Evolutionary conservation across 257 asterid genomes (phyloP).

Genomic region (Nemophila menziesii): DNA sequence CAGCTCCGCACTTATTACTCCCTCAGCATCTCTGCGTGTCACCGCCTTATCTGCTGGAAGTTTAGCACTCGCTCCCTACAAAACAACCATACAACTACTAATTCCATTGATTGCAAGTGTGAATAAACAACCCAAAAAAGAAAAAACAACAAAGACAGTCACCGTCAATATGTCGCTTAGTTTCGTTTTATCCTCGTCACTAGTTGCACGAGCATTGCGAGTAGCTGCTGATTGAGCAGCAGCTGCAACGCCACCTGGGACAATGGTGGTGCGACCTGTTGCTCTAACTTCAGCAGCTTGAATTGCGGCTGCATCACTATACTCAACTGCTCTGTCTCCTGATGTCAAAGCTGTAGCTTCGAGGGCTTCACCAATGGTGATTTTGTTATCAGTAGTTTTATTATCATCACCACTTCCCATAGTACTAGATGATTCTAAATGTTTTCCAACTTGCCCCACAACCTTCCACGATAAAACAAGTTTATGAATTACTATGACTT

Average conservation of each 20-base stretch:
- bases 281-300: slow-evolving; percentile 10
- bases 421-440: background rate
- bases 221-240: slow-evolving; percentile 98
- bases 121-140: background rate
- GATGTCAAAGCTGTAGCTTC: slow-evolving; percentile 3
- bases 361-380: slow-evolving; percentile 8
- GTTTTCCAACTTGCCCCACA: background rate
- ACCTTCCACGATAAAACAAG: background rate
- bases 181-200: slow-evolving; percentile 82
- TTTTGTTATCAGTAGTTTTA: background rate
- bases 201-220: slow-evolving; percentile 59
- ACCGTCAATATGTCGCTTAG: slow-evolving; percentile 64
- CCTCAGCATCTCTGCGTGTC: slow-evolving; percentile 87
- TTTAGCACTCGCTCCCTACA: slow-evolving; percentile 69
- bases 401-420: background rate
- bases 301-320: slow-evolving; percentile 8
- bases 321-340: slow-evolving; percentile 1
- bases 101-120: too few species aligned
- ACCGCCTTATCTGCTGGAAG: slow-evolving; percentile 78
- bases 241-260: slow-evolving; percentile 96
- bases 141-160: background rate
- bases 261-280: slow-evolving; percentile 38
- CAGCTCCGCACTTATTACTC: slow-evolving; percentile 90
- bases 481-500: too few species aligned
- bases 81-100: background rate